These are phyloP conservation scores for Haberlea rhodopensis DNA, from an alignment of 257 asterid species.

Conservation along the genomic window DNA sequence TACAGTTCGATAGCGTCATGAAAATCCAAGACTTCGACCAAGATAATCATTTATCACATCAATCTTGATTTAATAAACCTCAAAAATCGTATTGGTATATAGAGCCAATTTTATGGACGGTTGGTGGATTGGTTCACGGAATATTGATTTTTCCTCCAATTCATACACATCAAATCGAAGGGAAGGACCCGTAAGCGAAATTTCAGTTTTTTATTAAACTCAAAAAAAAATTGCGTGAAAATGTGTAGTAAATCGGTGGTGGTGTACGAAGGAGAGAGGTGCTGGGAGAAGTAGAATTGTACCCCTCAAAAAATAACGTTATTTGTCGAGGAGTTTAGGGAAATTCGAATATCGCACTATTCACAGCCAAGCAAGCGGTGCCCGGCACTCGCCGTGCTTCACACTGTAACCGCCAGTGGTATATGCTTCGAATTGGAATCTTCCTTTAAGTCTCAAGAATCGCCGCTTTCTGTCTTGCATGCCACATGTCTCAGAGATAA, in stretches of 20 bases:
- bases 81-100: slow-evolving; percentile 16
- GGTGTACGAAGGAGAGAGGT: slow-evolving; percentile 70
- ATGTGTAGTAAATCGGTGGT: slow-evolving; percentile 47
- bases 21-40: slow-evolving; percentile 30
- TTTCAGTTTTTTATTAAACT: slow-evolving; percentile 4
- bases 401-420: slow-evolving; percentile 51
- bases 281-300: slow-evolving; percentile 79
- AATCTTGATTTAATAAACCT: slow-evolving; percentile 41
- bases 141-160: slow-evolving; percentile 35
- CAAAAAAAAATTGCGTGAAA: slow-evolving; percentile 8
- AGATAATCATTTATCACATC: slow-evolving; percentile 28
- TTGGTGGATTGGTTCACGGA: slow-evolving; percentile 37
- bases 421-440: slow-evolving; percentile 86
- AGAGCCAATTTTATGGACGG: slow-evolving; percentile 22
- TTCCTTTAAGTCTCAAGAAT: slow-evolving; percentile 46
- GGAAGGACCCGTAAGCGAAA: slow-evolving; percentile 29
- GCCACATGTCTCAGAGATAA: slow-evolving; percentile 90
- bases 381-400: slow-evolving; percentile 90
- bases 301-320: slow-evolving; percentile 51
- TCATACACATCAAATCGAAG: slow-evolving; percentile 34
- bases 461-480: slow-evolving; percentile 79
- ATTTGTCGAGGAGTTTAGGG: slow-evolving; percentile 48
- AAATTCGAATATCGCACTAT: slow-evolving; percentile 69
- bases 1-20: slow-evolving; percentile 26
- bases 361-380: slow-evolving; percentile 88